These are phyloP conservation scores for Fusarium floridanum DNA, from an alignment of 2,329 filamentous ascomycete genomes.

Conservation along the genomic window DNA sequence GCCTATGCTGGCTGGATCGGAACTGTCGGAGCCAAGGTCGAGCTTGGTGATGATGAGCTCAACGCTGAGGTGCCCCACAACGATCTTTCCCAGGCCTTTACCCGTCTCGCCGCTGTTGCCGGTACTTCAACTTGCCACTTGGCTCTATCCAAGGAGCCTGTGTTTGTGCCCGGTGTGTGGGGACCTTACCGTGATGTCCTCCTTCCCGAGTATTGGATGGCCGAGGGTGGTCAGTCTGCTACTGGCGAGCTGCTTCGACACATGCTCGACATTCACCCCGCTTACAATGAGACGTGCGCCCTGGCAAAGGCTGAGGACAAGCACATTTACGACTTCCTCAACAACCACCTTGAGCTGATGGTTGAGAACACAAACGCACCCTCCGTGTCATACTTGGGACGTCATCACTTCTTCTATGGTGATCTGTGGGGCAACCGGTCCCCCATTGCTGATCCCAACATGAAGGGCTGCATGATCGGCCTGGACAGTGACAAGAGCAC, in stretches of 20 bases:
- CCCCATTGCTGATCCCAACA: slow-evolving; percentile 90
- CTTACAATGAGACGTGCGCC: slow-evolving; percentile 83
- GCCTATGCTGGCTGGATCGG: slow-evolving; percentile 99
- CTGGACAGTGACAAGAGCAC: slow-evolving; percentile 88
- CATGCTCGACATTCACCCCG: slow-evolving; percentile 94
- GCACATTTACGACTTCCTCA: slow-evolving; percentile 96
- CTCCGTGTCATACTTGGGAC: slow-evolving; percentile 84
- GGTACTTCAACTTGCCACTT: slow-evolving; percentile 98
- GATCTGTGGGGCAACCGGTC: slow-evolving; percentile 98
- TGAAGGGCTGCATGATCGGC: slow-evolving; percentile 91
- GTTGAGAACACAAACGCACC: slow-evolving; percentile 77
- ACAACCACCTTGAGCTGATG: slow-evolving; percentile 85
- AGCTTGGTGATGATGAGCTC: slow-evolving; percentile 75
- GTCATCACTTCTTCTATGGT: slow-evolving; percentile 98
- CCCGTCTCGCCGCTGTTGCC: slow-evolving; percentile 90
- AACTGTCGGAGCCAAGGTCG: slow-evolving; percentile 96
- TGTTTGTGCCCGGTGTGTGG: slow-evolving; percentile 97
- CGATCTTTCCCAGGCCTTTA: slow-evolving; percentile 92
- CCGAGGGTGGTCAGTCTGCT: slow-evolving; percentile 95
- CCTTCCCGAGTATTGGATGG: slow-evolving; percentile 94
- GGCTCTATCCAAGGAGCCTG: slow-evolving; percentile 91
- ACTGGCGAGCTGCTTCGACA: slow-evolving; percentile 95
- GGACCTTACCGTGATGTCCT: slow-evolving; percentile 96
- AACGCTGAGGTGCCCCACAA: slow-evolving; percentile 78
- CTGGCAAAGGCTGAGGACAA: slow-evolving; percentile 84